Evolutionary conservation across 306 rosid species (phyloP), one percentile per base, ranked within the genome.

Genomic region (Glycine soja): DNA sequence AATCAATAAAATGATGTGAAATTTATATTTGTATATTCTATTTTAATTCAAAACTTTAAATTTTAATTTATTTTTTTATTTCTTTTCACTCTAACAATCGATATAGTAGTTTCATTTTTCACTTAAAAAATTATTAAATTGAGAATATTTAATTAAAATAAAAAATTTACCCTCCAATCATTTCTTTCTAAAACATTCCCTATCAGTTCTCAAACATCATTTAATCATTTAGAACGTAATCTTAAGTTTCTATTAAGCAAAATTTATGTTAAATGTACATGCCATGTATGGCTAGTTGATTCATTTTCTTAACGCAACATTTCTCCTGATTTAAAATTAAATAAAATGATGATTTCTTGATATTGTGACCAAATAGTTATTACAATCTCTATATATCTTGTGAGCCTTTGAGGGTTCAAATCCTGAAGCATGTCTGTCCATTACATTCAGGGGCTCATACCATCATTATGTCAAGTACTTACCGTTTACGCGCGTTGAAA

Each of bases 361-460:
- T 48, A 36, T 11, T 38, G 42, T 50, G 19, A 43, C 82, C 75
- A 68, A 68, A 19, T 54, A 68, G 68, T 54, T 38, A 43, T 68
- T 67, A 10, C 68, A 54, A 68, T 66, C 76, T 78, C 75, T 63
- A 52, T 36, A 4, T 24, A 36, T 51, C 46, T 66, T 78, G 75
- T 64, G 32, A 43, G 11, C 3, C 16, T 68, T 78, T 78, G 46
- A 43, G 54, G 68, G 36, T 45, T 68, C 46, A 53, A 78, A 78
- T 64, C 42, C 18, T 77, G 64, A 77, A 77, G 73, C 81, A 78
- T 67, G 10, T 43, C 45, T 67, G 10, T 43, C 45, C 73, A 65
- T 51, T 65, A 36, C 72, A 63, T 63, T 32, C 61, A 61, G 30
- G 64, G 50, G 73, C 51, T 50, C 75, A 52, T 6, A 67, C 56